Conservation (phyloP, 1,284 basidiomycete genomes). For the Tylopilus sp. region DNA sequence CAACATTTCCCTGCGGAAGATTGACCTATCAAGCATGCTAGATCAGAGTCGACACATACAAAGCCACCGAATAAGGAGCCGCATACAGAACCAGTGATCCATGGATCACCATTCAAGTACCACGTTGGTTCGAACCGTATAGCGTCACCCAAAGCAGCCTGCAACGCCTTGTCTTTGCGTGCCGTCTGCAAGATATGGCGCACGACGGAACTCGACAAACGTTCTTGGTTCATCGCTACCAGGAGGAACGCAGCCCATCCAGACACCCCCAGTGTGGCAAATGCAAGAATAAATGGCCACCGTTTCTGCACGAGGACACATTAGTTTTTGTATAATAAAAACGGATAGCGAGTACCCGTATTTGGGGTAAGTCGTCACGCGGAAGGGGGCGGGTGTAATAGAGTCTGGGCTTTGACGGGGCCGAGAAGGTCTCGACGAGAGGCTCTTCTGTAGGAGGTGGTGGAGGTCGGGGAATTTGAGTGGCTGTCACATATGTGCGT, state of each 20-base stretch:
- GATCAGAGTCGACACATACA: neutral
- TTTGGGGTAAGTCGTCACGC: constrained; percentile 40
- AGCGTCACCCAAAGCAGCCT: constrained; percentile 57
- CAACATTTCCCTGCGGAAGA: constrained; percentile 69
- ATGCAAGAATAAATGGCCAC: constrained; percentile 58
- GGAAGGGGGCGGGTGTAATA: constrained; percentile 35
- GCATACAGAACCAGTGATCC: constrained; percentile 62
- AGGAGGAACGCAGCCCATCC: constrained; percentile 66
- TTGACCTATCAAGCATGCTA: constrained; percentile 47
- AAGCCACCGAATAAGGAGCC: neutral
- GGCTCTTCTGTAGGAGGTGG: constrained; percentile 22
- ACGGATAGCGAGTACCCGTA: constrained; percentile 33
- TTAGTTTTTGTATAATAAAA: neutral
- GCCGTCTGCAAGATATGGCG: constrained; percentile 59
- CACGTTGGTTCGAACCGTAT: constrained; percentile 67
- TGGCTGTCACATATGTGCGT: constrained; percentile 16
- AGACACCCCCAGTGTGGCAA: constrained; percentile 49
- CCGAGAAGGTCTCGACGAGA: constrained; percentile 28
- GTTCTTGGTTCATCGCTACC: constrained; percentile 71
- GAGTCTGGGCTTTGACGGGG: constrained; percentile 34
- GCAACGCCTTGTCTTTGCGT: constrained; percentile 46
- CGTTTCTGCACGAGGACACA: constrained; percentile 29
- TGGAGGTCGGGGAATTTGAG: constrained; percentile 24
- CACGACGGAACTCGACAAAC: constrained; percentile 69
- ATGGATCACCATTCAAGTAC: constrained; percentile 74